Evolutionary conservation across 148 eudicot species (phyloP), one percentile per base, ranked within the genome.

Genomic region (Oxyria digyna): DNA sequence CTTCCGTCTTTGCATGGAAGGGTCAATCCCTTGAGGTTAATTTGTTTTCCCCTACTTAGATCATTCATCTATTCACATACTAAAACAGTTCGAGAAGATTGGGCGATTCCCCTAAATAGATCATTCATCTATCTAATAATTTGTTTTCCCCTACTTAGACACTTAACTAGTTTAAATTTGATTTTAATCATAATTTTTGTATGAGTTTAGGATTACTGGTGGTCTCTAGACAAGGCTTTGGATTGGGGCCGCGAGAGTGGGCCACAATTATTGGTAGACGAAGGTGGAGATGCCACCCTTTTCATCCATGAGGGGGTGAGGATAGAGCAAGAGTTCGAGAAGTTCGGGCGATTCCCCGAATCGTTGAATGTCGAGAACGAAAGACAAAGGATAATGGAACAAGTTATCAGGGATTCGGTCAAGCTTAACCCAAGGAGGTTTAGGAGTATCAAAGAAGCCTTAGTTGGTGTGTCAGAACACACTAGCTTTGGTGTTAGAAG

Each of bases 401-500:
- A 42, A 11, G 17, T 42, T 1, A 12, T 42, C 13, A 42, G 45
- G 45, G 15, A 42, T 9, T 11, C 14, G 14, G 13, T 42, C 17
- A 0, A 12, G 17, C 14, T 42, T 42, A 42, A 13, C 14, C 45
- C 45, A 42, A 42, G 45, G 13, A 42, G 45, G 13, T 42, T 42
- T 42, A 42, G 45, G 45, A 42, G 13, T 4, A 42, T 42, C 13
- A 42, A 3, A 12, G 45, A 42, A 42, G 45, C 2, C 45, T 9
- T 92, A 71, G 93, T 87, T 3, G 96, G 97, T 52, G 97, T 89
- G 6, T 92, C 97, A 2, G 96, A 92, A 78, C 91, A 89, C 82
- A 89, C 96, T 32, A 92, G 94, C 62, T 89, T 96, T 48, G 97
- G 97, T 57, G 93, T 92, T 11, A 92, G 87, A 93, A 89, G 94